Evolutionary conservation across 306 rosid species (phyloP).

Genomic region (Gynostemma pentaphyllum): DNA sequence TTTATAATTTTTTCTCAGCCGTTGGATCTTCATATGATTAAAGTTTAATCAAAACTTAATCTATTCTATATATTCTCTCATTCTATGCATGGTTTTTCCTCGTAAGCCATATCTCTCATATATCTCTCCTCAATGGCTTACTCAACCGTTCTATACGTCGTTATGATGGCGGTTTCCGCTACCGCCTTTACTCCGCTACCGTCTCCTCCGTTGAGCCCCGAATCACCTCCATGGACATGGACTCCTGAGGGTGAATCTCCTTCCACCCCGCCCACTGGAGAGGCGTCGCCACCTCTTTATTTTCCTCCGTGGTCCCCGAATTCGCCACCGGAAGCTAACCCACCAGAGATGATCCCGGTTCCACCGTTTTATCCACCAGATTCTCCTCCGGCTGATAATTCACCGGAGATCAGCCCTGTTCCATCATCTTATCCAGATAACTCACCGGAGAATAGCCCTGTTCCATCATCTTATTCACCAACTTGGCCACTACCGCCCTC

Average conservation of each 20-base stretch:
- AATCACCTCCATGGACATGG: conserved; percentile 7
- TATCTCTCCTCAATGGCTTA: conserved; percentile 1
- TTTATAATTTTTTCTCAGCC: background rate
- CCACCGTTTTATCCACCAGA: too few species aligned
- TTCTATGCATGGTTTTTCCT: background rate
- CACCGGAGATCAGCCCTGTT: too few species aligned
- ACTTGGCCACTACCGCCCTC: background rate
- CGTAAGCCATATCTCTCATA: background rate
- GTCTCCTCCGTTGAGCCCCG: background rate
- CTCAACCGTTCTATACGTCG: conserved; percentile 5
- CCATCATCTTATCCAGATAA: too few species aligned
- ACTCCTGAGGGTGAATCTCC: background rate
- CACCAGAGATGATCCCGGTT: too few species aligned
- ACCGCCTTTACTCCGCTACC: background rate
- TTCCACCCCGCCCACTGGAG: background rate
- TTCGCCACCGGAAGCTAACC: background rate
- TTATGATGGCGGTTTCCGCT: conserved; percentile 4
- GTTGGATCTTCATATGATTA: background rate
- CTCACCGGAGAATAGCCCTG: background rate
- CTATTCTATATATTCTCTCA: background rate
- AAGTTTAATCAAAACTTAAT: too few species aligned
- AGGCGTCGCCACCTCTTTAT: background rate
- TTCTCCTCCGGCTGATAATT: too few species aligned
- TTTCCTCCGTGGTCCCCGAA: background rate
- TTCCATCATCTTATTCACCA: background rate